Evolutionary conservation across 495 filamentous ascomycete genomes (phyloP).

Genomic region (Amphirosellinia nigrospora): DNA sequence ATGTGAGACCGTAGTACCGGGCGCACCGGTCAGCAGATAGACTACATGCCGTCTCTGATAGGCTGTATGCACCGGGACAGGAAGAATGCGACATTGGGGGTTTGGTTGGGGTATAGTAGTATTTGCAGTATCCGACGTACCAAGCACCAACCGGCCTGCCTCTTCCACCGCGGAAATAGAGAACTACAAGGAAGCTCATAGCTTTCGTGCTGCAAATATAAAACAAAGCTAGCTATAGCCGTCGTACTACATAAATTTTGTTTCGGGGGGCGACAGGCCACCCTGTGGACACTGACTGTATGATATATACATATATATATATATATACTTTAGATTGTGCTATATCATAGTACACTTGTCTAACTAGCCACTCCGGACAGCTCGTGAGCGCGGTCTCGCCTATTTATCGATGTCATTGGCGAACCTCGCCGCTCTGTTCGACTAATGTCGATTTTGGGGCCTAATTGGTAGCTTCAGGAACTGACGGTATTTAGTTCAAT

Average conservation of each 20-base stretch:
- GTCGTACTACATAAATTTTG: background rate
- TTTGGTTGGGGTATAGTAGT: background rate
- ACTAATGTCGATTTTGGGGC: background rate
- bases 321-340: background rate
- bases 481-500: background rate
- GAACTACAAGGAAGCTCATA: background rate
- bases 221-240: background rate
- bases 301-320: background rate
- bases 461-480: background rate
- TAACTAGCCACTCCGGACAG: background rate
- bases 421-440: background rate
- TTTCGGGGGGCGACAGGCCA: too few relatives aligned
- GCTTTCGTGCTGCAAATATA: background rate
- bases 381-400: background rate
- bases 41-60: background rate
- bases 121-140: background rate
- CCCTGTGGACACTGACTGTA: too few relatives aligned
- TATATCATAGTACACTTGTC: background rate
- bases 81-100: background rate
- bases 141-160: background rate
- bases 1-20: background rate
- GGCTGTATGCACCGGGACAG: background rate
- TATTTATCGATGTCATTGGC: background rate
- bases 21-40: background rate
- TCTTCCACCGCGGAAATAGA: background rate